Evolutionary conservation across 192 early-diverging fungal genomes (phyloP), one percentile per base, ranked within the genome.

Genomic region (Umbelopsis sp.): DNA sequence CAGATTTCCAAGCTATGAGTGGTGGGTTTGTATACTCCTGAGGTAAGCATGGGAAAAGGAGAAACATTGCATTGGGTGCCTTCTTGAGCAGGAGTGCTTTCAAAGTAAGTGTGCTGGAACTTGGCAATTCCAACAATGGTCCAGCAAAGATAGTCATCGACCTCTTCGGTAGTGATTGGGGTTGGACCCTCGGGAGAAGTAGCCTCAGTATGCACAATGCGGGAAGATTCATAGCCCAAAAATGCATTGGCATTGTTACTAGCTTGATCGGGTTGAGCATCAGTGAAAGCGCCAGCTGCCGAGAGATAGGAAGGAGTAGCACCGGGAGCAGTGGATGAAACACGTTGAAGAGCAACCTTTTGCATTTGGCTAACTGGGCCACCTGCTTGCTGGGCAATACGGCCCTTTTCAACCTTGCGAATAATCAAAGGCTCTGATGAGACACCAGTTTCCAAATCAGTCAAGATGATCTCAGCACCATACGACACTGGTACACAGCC

Each of bases 341-440:
- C 64, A 3, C 77, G 69, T 78, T 83, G 78, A 25, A 93, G 80
- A 20, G 92, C 91, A 21, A 94, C 80, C 76, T 94, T 94, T 77
- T 94, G 92, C 92, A 94, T 92, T 78, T 94, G 92, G 71, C 90
- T 91, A 50, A 94, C 87, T 9, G 90, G 89, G 5, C 89, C 91
- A 64, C 76, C 77, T 2, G 90, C 88, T 64, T 81, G 76, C 55
- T 84, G 78, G 23, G 86, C 84, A 46, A 92, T 85, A 1, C 86
- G 81, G 3, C 89, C 89, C 51, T 90, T 91, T 70, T 94, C 92
- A 12, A 94, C 91, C 71, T 92, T 92, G 78, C 89, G 87, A 49
- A 94, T 87, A 25, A 94, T 83, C 75, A 94, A 78, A 8, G 84
- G 83, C 41, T 90, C 89, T 18, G 92, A 90, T 53, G 75, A 74